phyloP scores from a whole-genome alignment of 1,139 yeast species.

The Saccharomycopsis phalli region DNA sequence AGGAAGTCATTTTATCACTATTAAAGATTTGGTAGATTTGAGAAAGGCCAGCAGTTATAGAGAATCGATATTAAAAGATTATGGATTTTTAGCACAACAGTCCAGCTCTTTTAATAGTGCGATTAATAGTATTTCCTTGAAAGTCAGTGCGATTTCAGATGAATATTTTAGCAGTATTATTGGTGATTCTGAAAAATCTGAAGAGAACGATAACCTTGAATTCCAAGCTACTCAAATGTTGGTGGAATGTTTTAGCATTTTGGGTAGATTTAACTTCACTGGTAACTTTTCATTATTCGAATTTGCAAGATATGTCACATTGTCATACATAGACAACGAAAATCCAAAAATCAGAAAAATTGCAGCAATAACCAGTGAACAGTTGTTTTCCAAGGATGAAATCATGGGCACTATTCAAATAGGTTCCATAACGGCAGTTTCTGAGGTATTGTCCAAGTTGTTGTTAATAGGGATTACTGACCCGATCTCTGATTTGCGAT shows the following conservation, averaged over 20 bases:
- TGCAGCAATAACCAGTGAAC: conserved; percentile 79
- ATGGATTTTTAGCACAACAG: conserved; percentile 12
- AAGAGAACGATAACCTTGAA: conserved; percentile 9
- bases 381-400: conserved; percentile 71
- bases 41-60: conserved; percentile 13
- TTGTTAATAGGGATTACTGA: conserved; percentile 86
- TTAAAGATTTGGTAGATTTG: conserved; percentile 17
- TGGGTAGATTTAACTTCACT: conserved; percentile 60
- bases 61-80: conserved; percentile 11
- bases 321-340: conserved; percentile 72
- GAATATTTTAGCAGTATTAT: conserved; percentile 5
- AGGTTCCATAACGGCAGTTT: conserved; percentile 74
- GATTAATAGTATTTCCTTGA: conserved; percentile 4
- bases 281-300: conserved; percentile 72
- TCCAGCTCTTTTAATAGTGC: conserved; percentile 3
- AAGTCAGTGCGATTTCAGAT: conserved; percentile 13
- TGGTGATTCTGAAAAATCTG: not conserved
- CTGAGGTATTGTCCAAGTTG: conserved; percentile 74
- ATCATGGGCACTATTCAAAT: conserved; percentile 81
- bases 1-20: conserved; percentile 18
- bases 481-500: conserved; percentile 72
- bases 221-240: conserved; percentile 14
- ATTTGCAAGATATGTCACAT: conserved; percentile 76
- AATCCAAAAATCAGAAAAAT: conserved; percentile 72
- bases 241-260: conserved; percentile 39